These are phyloP conservation scores for Microstroma glucosiphilum DNA, from an alignment of 1,284 basidiomycete species.

Conservation along the genomic window DNA sequence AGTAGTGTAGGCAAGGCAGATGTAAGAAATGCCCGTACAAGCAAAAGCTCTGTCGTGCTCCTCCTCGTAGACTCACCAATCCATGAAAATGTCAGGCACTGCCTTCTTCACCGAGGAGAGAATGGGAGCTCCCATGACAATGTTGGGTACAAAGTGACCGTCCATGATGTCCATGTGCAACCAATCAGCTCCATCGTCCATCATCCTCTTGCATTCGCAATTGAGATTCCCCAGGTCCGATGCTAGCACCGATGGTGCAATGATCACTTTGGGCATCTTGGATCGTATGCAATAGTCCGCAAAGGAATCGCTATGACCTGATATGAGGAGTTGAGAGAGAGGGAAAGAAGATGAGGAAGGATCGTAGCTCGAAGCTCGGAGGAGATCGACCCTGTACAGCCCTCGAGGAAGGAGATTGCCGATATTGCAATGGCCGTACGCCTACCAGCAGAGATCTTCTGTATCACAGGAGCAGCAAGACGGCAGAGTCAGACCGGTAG, in stretches of 20 bases:
- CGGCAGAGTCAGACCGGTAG: too few relatives aligned
- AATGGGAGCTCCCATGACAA: conserved; percentile 71
- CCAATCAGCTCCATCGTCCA: conserved; percentile 49
- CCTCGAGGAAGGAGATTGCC: too few relatives aligned
- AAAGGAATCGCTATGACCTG: too few relatives aligned
- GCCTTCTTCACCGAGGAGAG: conserved; percentile 79
- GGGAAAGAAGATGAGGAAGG: too few relatives aligned
- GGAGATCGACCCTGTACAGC: too few relatives aligned
- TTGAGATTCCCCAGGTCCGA: conserved; percentile 49
- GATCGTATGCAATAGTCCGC: not conserved
- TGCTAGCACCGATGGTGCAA: conserved; percentile 48
- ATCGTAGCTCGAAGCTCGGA: too few relatives aligned
- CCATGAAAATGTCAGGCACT: conserved; percentile 95
- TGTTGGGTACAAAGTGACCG: conserved; percentile 85
- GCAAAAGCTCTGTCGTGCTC: not conserved
- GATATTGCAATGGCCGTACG: too few relatives aligned
- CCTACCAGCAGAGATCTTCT: too few relatives aligned
- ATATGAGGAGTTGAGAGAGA: too few relatives aligned
- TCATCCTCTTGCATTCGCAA: conserved; percentile 46
- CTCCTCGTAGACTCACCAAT: conserved; percentile 55
- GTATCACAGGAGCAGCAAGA: too few relatives aligned
- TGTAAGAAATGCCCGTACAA: not conserved
- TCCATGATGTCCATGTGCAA: conserved; percentile 45
- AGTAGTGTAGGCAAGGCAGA: conserved; percentile 43
- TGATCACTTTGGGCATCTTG: conserved; percentile 43